These are phyloP conservation scores for Trametopsis cervina DNA, from an alignment of 768 basidiomycete species.

Conservation along the genomic window DNA sequence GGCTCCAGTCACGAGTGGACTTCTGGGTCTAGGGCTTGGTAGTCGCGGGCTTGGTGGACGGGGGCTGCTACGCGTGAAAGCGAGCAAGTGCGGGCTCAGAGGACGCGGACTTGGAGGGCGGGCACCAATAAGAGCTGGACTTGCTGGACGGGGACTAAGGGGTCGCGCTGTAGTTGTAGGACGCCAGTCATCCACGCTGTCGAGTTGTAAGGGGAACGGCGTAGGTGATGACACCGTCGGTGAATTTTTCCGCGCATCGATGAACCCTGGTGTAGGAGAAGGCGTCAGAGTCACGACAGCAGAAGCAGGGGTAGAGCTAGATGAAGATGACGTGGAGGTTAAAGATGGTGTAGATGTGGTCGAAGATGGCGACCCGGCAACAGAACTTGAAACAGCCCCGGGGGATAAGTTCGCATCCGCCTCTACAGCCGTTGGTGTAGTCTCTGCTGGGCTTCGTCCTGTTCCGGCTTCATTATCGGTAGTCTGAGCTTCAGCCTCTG, in stretches of 20 bases:
- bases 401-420: not conserved
- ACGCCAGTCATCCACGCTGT: not conserved
- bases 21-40: not conserved
- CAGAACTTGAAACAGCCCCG: not conserved
- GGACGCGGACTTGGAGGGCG: not conserved
- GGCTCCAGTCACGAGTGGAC: not conserved
- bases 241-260: not conserved
- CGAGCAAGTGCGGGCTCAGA: not conserved
- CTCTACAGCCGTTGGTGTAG: not conserved
- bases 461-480: not conserved
- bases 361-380: not conserved
- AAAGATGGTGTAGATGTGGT: conserved; percentile 17
- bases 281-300: not conserved
- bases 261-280: not conserved
- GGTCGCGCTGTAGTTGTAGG: not conserved
- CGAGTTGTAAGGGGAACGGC: not conserved
- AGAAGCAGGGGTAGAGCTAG: not conserved
- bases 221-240: not conserved
- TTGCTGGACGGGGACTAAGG: not conserved
- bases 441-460: not conserved
- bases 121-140: not conserved
- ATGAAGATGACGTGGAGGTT: conserved; percentile 14
- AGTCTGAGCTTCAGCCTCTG: not conserved
- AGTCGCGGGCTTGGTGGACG: not conserved
- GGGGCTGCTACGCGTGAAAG: not conserved